Percentiles rank a stretch among this genome's conserved stretches.
Conservation (phyloP, 768 basidiomycete genomes). For the Hygrophoropsis aurantiaca region DNA sequence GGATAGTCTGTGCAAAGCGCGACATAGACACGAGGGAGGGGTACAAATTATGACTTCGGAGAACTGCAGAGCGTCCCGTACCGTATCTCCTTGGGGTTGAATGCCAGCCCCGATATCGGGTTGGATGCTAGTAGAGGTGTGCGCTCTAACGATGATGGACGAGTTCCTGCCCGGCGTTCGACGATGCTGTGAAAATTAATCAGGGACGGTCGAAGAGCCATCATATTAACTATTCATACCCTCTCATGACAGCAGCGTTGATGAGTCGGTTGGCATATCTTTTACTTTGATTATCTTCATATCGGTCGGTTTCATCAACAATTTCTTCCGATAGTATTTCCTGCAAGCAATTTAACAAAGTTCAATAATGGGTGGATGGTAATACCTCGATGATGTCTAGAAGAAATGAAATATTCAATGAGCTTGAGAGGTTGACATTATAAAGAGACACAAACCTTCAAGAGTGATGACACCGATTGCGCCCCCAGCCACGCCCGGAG, state of each 20-base stretch:
- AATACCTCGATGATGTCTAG: conserved; percentile 73
- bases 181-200: conserved; percentile 44
- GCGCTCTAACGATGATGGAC: conserved; percentile 28
- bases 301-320: conserved; percentile 91
- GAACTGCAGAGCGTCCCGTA: conserved; percentile 2
- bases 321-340: conserved; percentile 97
- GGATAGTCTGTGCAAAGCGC: no score
- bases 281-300: conserved; percentile 84
- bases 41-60: background rate
- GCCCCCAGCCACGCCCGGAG: conserved; percentile 81
- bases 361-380: background rate
- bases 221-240: conserved; percentile 38
- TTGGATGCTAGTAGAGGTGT: conserved; percentile 33
- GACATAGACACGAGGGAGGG: no score
- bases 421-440: no score
- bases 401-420: background rate
- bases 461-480: conserved; percentile 90
- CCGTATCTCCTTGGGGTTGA: background rate
- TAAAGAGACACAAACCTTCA: conserved; percentile 59
- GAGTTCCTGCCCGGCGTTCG: conserved; percentile 42
- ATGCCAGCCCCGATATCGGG: background rate
- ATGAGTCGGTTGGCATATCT: conserved; percentile 67
- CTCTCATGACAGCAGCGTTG: conserved; percentile 76
- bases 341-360: conserved; percentile 33
- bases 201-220: background rate